Base-by-base conservation (phyloP, 257 asterid genomes). In the Lycium ferocissimum region DNA sequence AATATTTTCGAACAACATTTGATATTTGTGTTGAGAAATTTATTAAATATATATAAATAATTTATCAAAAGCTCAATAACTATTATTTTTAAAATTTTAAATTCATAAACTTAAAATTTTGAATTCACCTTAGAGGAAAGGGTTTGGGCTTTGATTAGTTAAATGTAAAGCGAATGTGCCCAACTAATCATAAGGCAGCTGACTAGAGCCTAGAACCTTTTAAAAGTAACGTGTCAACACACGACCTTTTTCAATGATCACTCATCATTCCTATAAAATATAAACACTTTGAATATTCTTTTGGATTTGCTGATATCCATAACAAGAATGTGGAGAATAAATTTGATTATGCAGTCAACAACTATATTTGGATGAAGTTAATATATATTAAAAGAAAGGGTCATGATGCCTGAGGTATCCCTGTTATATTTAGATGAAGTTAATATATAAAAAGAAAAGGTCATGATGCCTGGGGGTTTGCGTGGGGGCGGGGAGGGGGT, bases 121-220 rank as follows among this genome's bases (percentile, higher is more conserved):
- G 1, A 20, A 0, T 62, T 12, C 0, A 0, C n/a, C n/a, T n/a
- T n/a, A n/a, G n/a, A 8, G 1, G 26, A 14, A 3, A 38, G 13
- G 13, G 33, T 26, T 26, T 26, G 33, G 33, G 1, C 33, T 72
- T 45, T 47, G 17, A 10, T 73, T 47, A 47, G 80, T 73, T 9
- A 76, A 76, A 51, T 47, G n/a, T 12, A 51, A 51, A 3, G 59
- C 0, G 9, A 51, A 49, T 76, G 13, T 26, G 33, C 33, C 33
- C 33, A 26, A 26, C 33, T 26, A 26, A 26, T 26, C 0, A 1
- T 13, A 49, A 22, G 1, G 47, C 12, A 75, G 81, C 62, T 49
- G 81, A 49, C 13, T 47, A 47, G 61, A 73, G 81, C 81, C 61
- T 73, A 73, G 11, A 73, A 51, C 7, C 81, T 6, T 75, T 40